Conservation (phyloP, 2,329 filamentous ascomycete genomes). For the Chrysoporthe cubensis region DNA sequence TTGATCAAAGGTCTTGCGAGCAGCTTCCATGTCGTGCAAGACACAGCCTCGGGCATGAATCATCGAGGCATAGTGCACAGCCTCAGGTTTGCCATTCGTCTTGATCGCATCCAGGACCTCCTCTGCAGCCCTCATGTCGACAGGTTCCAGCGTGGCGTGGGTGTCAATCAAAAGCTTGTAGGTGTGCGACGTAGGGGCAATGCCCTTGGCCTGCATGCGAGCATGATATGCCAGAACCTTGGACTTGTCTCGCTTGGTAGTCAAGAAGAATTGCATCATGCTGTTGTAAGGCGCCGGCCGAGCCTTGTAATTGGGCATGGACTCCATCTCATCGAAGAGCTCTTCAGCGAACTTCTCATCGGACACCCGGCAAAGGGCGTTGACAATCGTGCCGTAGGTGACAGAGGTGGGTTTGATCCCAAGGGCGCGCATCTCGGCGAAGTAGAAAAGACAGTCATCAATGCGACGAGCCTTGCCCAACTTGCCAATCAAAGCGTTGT, state of each 20-base stretch:
- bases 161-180: conserved; percentile 98
- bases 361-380: conserved; percentile 93
- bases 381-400: conserved; percentile 97
- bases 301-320: conserved; percentile 98
- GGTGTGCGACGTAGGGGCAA: conserved; percentile 91
- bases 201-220: conserved; percentile 86
- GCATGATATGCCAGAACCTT: conserved; percentile 96
- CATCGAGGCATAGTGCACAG: conserved; percentile 92
- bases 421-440: conserved; percentile 92
- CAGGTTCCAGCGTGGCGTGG: conserved; percentile 88
- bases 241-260: conserved; percentile 91
- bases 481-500: conserved; percentile 98
- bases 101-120: conserved; percentile 80
- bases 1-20: conserved; percentile 78
- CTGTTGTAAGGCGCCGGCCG: conserved; percentile 97
- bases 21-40: conserved; percentile 85
- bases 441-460: conserved; percentile 97
- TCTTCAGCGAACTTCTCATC: conserved; percentile 98
- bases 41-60: conserved; percentile 97
- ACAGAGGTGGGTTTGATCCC: conserved; percentile 96
- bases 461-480: conserved; percentile 97
- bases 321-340: conserved; percentile 98
- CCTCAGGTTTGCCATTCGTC: conserved; percentile 74
- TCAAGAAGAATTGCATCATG: conserved; percentile 99
- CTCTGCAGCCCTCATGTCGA: conserved; percentile 87